phyloP scores from a whole-genome alignment of 2,329 filamentous ascomycete genomes.

The Aspergillus tanneri region DNA sequence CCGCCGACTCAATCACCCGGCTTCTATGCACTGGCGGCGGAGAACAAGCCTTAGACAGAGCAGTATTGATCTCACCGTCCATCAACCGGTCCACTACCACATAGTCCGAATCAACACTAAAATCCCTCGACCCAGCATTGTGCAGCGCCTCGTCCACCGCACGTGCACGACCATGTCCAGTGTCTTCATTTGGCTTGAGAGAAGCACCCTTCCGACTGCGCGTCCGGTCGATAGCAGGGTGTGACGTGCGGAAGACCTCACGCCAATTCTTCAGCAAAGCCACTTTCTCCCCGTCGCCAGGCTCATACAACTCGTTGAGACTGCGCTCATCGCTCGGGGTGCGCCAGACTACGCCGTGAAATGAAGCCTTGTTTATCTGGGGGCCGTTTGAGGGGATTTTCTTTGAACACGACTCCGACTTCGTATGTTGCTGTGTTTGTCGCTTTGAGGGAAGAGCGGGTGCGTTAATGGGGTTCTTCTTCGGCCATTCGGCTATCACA shows the following conservation, averaged over 20 bases:
- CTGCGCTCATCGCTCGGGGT: constrained; percentile 27
- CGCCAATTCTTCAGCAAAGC: constrained; percentile 49
- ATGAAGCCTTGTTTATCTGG: constrained; percentile 28
- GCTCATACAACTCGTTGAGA: constrained; percentile 34
- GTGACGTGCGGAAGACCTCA: constrained; percentile 42
- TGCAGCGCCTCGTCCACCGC: not conserved
- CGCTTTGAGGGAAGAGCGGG: constrained; percentile 11
- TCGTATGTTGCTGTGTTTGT: constrained; percentile 15
- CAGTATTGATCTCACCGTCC: not conserved
- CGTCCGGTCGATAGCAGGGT: constrained; percentile 30
- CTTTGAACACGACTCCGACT: not conserved
- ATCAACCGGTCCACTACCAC: constrained; percentile 1
- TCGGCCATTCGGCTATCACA: constrained; percentile 14
- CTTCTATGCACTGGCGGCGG: constrained; percentile 7
- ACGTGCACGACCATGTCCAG: constrained; percentile 8
- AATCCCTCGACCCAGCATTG: not conserved
- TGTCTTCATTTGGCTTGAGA: constrained; percentile 12
- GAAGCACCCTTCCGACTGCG: constrained; percentile 16
- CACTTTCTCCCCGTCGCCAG: constrained; percentile 43
- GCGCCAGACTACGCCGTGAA: constrained; percentile 45
- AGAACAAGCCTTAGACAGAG: not conserved
- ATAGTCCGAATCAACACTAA: not conserved
- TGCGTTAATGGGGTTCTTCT: constrained; percentile 1
- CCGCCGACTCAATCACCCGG: constrained; percentile 5
- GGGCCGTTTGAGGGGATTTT: constrained; percentile 1